These are phyloP conservation scores for Aspergillus sp. DNA, from an alignment of 2,329 filamentous ascomycete genomes.

Conservation along the genomic window DNA sequence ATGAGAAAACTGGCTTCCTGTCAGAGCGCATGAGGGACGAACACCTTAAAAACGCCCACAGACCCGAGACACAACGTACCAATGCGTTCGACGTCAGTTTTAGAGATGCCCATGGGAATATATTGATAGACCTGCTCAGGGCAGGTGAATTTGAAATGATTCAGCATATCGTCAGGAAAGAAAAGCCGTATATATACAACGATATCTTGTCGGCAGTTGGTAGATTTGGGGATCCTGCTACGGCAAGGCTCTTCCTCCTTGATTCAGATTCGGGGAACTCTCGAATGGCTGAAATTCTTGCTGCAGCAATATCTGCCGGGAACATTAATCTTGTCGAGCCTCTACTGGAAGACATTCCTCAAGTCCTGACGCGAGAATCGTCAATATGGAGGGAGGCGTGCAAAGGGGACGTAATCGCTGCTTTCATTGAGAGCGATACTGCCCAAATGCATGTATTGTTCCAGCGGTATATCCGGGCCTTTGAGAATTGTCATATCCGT, in stretches of 20 bases:
- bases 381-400: too few relatives aligned
- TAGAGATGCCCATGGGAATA: not conserved
- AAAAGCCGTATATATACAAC: rapidly evolving
- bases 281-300: too few relatives aligned
- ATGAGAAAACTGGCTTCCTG: constrained; percentile 1
- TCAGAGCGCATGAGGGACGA: constrained; percentile 1
- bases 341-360: not conserved
- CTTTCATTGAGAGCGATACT: not conserved
- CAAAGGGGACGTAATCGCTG: not conserved
- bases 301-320: not conserved
- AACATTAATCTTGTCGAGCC: not conserved
- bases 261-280: too few relatives aligned
- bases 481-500: not conserved
- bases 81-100: not conserved
- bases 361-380: too few relatives aligned
- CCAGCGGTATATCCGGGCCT: not conserved
- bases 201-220: not conserved
- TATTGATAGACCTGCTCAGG: not conserved
- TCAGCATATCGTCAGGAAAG: not conserved
- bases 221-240: not conserved
- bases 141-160: not conserved
- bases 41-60: constrained; percentile 2
- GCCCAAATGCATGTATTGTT: not conserved
- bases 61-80: not conserved
- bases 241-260: not conserved